Base-by-base conservation (phyloP, 805 yeast species). In the Metschnikowia borealis region DNA sequence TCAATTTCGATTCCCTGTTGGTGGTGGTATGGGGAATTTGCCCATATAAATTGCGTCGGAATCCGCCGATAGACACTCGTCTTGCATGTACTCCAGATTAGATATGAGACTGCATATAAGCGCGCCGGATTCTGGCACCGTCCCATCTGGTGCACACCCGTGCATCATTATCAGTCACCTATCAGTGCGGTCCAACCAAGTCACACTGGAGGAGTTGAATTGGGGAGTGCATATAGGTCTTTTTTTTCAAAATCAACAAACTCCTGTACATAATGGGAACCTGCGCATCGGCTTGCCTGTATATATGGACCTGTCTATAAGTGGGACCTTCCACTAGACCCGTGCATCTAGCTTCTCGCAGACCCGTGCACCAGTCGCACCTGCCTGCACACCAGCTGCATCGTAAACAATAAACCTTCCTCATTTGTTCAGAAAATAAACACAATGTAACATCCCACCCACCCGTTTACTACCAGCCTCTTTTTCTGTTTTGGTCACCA, bases 361-460 rank as follows among this genome's bases (percentile, higher is more conserved):
- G 20, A 37, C 39, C 39, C 11, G 39, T 20, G 11, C 23, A 37
- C 29, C 39, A 13, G 15, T 31, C 37, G 44, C 37, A 8, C 45
- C 14, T 14, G 14, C 45, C 37, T 42, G 45, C 45, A 42, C 23
- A 33, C 10, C 6, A 2, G 8, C 45, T 34, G 37, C 45, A 42
- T 21, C 21, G 41, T 15, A 32, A 33, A 33, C 38, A 32, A 31
- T 31, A 5, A 14, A 29, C 43, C 29, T 42, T 42, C 45, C 45
- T 21, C 29, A 20, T 42, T 42, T n/a, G 45, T 33, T 20, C 45
- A 15, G 21, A 21, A 42, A 42, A 42, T 21, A 42, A 42, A 42
- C 45, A 42, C 45, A 32, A 34, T 32, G 20, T 33, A 42, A 34
- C 45, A 20, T 14, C 45, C 44, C 45, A 32, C 42, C 31, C 15